phyloP scores from a whole-genome alignment of 331 rosid genomes.

The Phaseolus coccineus region DNA sequence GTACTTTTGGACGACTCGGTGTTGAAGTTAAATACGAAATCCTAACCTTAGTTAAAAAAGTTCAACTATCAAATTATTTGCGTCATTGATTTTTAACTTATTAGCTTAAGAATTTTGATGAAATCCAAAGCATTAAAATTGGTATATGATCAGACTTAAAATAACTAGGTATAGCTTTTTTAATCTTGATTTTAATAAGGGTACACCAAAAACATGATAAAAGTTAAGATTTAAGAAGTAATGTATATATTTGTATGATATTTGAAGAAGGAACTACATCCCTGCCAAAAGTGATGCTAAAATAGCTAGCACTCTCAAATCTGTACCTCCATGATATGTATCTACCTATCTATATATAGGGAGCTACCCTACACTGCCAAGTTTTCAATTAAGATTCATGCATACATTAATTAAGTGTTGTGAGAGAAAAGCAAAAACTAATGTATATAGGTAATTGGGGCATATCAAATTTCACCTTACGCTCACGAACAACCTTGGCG shows the following conservation, averaged over 20 bases:
- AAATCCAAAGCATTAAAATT: too few relatives aligned
- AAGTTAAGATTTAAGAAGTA: neutral
- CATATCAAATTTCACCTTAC: slow-evolving; percentile 58
- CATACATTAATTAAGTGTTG: neutral
- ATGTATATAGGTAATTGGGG: neutral
- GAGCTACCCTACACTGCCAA: neutral
- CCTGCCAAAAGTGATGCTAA: neutral
- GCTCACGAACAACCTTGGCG: slow-evolving; percentile 62
- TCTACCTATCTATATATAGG: neutral
- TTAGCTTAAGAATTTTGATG: too few relatives aligned
- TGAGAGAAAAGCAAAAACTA: slow-evolving; percentile 28
- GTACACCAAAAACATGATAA: neutral
- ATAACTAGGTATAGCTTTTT: neutral
- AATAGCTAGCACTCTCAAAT: neutral
- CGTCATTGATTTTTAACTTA: neutral
- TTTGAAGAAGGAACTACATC: neutral
- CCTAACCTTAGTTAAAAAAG: too few relatives aligned
- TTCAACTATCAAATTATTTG: too few relatives aligned
- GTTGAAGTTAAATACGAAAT: too few relatives aligned
- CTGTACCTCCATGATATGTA: neutral
- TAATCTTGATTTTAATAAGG: neutral
- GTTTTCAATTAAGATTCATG: neutral
- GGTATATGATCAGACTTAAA: neutral
- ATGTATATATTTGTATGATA: neutral
- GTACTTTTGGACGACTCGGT: neutral